These are phyloP conservation scores for Salix dunnii DNA, from an alignment of 345 rosid genomes.

Conservation along the genomic window DNA sequence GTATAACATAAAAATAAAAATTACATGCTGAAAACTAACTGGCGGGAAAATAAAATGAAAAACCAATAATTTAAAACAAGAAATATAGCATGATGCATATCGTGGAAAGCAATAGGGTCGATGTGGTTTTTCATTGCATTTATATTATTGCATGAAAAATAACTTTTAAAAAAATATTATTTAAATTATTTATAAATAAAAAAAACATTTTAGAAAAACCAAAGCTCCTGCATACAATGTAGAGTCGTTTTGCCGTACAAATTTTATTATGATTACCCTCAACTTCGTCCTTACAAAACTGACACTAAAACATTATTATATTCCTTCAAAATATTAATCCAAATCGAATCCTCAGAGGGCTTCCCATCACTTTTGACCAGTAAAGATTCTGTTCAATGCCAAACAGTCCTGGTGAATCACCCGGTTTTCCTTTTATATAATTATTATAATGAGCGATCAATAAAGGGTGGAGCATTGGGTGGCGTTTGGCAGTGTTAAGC, in stretches of 20 bases:
- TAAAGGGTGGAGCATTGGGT: background rate
- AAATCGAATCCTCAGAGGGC: constrained; percentile 21
- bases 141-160: no score
- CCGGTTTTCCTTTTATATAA: no score
- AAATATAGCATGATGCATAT: background rate
- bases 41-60: no score
- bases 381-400: constrained; percentile 34
- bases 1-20: no score
- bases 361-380: constrained; percentile 37
- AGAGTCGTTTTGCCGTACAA: constrained; percentile 16
- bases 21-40: no score
- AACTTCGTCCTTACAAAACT: constrained; percentile 15
- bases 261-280: constrained; percentile 1
- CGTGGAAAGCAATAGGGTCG: background rate
- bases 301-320: constrained; percentile 10
- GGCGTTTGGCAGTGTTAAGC: background rate
- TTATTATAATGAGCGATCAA: background rate
- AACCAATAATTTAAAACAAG: no score
- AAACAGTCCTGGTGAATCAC: background rate
- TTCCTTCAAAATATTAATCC: constrained; percentile 19
- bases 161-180: no score
- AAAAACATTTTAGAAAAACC: background rate
- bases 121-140: no score
- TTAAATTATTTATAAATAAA: no score
- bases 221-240: no score